These are phyloP conservation scores for Pseudogymnoascus sp. DNA, from an alignment of 2,329 filamentous ascomycete species.

Conservation along the genomic window DNA sequence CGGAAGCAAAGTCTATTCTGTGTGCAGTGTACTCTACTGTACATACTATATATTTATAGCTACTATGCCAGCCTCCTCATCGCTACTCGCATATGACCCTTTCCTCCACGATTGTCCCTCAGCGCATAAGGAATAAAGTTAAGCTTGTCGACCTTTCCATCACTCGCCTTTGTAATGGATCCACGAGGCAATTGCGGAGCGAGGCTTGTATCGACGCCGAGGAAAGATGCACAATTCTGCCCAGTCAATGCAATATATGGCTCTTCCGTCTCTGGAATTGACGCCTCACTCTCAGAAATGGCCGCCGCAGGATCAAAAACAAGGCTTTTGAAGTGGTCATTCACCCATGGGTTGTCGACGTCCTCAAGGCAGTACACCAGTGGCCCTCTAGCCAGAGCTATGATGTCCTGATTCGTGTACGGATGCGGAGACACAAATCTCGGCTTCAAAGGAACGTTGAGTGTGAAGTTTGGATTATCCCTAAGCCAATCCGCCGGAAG, in stretches of 20 bases:
- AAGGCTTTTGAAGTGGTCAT: conserved; percentile 43
- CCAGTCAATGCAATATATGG: conserved; percentile 17
- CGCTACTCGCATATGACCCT: conserved; percentile 45
- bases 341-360: conserved; percentile 46
- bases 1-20: not conserved
- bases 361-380: conserved; percentile 56
- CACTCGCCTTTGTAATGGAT: conserved; percentile 12
- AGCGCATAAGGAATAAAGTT: conserved; percentile 48
- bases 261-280: conserved; percentile 13
- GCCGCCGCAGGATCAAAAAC: conserved; percentile 14
- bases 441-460: conserved; percentile 40
- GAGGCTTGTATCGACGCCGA: conserved; percentile 9
- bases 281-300: conserved; percentile 14
- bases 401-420: conserved; percentile 45
- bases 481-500: conserved; percentile 35
- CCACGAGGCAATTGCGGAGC: conserved; percentile 7
- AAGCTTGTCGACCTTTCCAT: conserved; percentile 28
- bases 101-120: conserved; percentile 45
- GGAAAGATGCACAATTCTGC: conserved; percentile 15
- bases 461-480: conserved; percentile 34
- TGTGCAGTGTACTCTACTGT: not conserved
- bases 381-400: conserved; percentile 48
- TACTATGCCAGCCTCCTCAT: conserved; percentile 15
- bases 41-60: not conserved
- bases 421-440: conserved; percentile 46